These are phyloP conservation scores for Dissophora ornata DNA, from an alignment of 192 early-diverging fungal species.

Conservation along the genomic window DNA sequence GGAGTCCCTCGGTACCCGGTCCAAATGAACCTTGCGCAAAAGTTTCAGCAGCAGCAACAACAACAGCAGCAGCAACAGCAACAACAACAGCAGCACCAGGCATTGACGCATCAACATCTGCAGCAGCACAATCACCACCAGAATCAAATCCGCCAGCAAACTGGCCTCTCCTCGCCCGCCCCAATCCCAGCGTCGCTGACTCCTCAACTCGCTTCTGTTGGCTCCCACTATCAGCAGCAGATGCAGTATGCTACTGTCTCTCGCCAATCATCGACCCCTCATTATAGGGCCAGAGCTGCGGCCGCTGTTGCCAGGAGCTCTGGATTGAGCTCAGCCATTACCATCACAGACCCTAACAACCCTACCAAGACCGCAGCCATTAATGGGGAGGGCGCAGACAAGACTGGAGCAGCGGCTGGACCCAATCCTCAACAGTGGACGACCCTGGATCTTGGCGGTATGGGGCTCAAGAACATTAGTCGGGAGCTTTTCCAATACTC, in stretches of 20 bases:
- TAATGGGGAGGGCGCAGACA: constrained; percentile 60
- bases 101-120: constrained; percentile 47
- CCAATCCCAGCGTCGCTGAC: constrained; percentile 44
- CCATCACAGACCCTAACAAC: constrained; percentile 69
- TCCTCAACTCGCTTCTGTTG: constrained; percentile 47
- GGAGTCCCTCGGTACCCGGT: constrained; percentile 59
- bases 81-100: constrained; percentile 48
- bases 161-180: constrained; percentile 47
- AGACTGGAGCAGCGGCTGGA: constrained; percentile 31
- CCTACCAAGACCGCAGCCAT: constrained; percentile 55
- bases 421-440: constrained; percentile 77
- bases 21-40: constrained; percentile 62
- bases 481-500: constrained; percentile 80
- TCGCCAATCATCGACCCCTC: constrained; percentile 81
- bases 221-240: constrained; percentile 81
- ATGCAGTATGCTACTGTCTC: constrained; percentile 77
- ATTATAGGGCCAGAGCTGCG: constrained; percentile 91
- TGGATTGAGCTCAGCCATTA: constrained; percentile 57
- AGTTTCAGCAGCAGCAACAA: constrained; percentile 62
- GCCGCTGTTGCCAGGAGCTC: constrained; percentile 79
- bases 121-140: constrained; percentile 52
- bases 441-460: constrained; percentile 93
- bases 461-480: constrained; percentile 88
- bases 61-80: constrained; percentile 53
- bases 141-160: constrained; percentile 38